A percentile compares a stretch with the other conserved stretches of the same genome.
phyloP scores from a whole-genome alignment of 2,329 filamentous ascomycete species.

The Trichocomaceae sp. region DNA sequence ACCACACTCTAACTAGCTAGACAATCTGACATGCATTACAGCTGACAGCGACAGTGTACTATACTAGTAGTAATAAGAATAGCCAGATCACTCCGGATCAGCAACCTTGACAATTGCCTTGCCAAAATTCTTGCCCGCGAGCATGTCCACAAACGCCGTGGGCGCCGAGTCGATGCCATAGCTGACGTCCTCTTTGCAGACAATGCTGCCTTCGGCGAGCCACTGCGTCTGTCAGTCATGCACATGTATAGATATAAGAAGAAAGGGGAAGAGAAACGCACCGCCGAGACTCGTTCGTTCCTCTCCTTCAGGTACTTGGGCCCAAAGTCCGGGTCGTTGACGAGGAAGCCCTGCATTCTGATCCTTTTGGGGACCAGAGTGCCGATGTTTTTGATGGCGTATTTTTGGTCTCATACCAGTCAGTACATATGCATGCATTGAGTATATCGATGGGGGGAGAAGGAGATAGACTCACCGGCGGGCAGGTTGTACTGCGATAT shows the following conservation, averaged over 20 bases:
- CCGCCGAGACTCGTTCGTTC: slow-evolving; percentile 7
- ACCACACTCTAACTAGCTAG: no score
- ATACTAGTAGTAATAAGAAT: no score
- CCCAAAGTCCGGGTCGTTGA: slow-evolving; percentile 59
- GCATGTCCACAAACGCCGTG: slow-evolving; percentile 67
- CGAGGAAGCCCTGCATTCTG: slow-evolving; percentile 67
- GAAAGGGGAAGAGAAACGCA: neutral
- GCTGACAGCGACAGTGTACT: no score
- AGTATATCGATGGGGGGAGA: neutral
- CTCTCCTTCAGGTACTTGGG: slow-evolving; percentile 48
- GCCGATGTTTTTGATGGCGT: slow-evolving; percentile 62
- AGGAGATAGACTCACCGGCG: slow-evolving; percentile 14
- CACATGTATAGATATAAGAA: no score
- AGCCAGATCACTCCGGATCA: slow-evolving; percentile 13
- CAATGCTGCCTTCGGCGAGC: slow-evolving; percentile 70
- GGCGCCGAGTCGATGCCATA: slow-evolving; percentile 71
- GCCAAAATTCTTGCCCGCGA: slow-evolving; percentile 75
- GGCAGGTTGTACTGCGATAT: slow-evolving; percentile 68
- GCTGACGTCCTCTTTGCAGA: slow-evolving; percentile 61
- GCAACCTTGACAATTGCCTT: slow-evolving; percentile 66
- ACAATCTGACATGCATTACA: neutral
- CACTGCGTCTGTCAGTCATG: slow-evolving; percentile 40
- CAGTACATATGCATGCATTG: neutral
- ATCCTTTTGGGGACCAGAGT: slow-evolving; percentile 61
- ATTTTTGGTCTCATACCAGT: slow-evolving; percentile 43